Evolutionary conservation across 2,329 filamentous ascomycete species (phyloP), one percentile per base, ranked within the genome.

Genomic region (Epichloe brachyelytri): DNA sequence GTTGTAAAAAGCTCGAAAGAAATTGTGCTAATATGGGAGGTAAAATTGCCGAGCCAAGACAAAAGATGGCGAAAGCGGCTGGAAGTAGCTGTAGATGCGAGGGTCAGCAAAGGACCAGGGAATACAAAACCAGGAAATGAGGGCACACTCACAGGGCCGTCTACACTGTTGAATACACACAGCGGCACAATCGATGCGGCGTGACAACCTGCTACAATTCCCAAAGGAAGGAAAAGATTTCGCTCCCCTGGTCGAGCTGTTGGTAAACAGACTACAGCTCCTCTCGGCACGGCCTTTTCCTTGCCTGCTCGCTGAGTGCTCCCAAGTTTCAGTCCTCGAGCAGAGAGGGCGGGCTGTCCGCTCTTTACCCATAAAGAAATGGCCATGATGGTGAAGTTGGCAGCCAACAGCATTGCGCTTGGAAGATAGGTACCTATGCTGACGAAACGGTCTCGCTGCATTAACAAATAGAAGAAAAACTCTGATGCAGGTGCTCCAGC

Each of bases 401-500:
- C 86, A 2, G 93, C 93, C 52, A 98, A 78, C 48, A 97, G 71
- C 93, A 98, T 98, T n/a, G 93, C 93, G 59, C 88, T 94, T 0
- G 93, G 93, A 3, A 98, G 76, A 63, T 98, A 98, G 1, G 91
- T 98, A 15, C 93, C 93, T 56, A 98, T 98, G 68, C 90, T 97
- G 59, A 97, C 93, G 64, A 98, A 98, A 11, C 90, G 83, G 60
- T 93, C 87, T 33, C 83, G 80, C 58, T 94, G 85, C 80, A 97
- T 89, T 43, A 98, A 76, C 48, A 98, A 74, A 66, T 98, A 98
- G 71, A 98, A 97, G 78, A 98, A 98, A 98, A 98, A 66, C 90
- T 96, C 70, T 98, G 93, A 65, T 98, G 93, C 54, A 98, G 76
- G 65, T 98, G 90, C 69, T 98, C 93, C 34, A 98, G 78, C 53